Evolutionary conservation across 495 filamentous ascomycete species (phyloP), one percentile per base, ranked within the genome.

Genomic region (Neurospora terricola): DNA sequence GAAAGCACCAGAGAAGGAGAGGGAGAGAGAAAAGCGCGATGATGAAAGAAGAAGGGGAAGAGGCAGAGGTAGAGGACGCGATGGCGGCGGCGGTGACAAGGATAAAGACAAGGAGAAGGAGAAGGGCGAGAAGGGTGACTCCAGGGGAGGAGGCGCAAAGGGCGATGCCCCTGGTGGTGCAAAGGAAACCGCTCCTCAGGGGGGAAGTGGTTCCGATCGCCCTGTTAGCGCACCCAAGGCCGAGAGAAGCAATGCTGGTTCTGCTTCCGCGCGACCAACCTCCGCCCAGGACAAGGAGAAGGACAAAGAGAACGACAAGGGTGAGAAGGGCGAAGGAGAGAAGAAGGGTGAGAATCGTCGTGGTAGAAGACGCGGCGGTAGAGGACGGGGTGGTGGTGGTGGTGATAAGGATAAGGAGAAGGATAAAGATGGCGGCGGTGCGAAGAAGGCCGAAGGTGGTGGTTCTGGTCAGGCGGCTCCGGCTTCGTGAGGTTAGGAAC

Each of bases 21-120:
- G 38, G 4, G 73, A 48, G 7, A 71, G 73, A 0, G 73, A 75
- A 38, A 72, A 75, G 38, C 74, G 54, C 48, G 38, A 72, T 30
- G 30, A 34, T 14, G 54, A 40, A 16, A 72, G 62, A 39, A 54
- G 75, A 6, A 71, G 78, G 30, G 75, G 75, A n/a, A 75, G 78
- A 3, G 77, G 77, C 1, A 75, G 73, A 36, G 72, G 79, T 7
- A 75, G 78, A 7, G 72, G 73, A 38, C 71, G 73, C 18, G 73
- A 69, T 38, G 73, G 72, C 11, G 76, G 75, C 36, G 72, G 75
- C 2, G 70, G 38, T 54, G 69, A 69, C 11, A 38, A 73, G 72
- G 73, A 70, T 34, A 38, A 38, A 16, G 74, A 72, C 62, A 76
- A 76, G 21, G 59, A 54, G 5, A 42, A 42, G 36, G 73, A 70